Evolutionary conservation across 2,329 filamentous ascomycete species (phyloP).

Genomic region (Hirsutella thompsonii): DNA sequence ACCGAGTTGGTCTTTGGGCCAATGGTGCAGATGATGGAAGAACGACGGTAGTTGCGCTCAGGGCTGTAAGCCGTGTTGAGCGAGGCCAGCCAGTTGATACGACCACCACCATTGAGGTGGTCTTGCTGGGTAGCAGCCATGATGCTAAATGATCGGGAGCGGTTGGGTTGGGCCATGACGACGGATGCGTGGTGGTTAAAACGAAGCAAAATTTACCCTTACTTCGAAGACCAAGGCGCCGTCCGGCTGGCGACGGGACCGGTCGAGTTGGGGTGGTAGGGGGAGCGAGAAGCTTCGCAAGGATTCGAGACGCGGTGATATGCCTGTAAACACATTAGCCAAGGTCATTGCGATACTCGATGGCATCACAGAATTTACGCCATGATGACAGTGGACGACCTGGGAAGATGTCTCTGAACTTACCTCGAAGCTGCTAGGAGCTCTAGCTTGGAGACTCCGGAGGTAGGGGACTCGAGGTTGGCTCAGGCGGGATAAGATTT

Average conservation of each 20-base stretch:
- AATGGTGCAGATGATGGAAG: slow-evolving; percentile 98
- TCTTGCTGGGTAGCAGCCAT: slow-evolving; percentile 62
- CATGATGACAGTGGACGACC: no score
- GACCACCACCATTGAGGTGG: slow-evolving; percentile 67
- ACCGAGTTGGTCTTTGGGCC: slow-evolving; percentile 98
- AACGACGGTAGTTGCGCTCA: slow-evolving; percentile 82
- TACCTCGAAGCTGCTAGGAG: neutral
- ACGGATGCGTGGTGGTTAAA: slow-evolving; percentile 2
- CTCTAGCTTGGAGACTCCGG: neutral
- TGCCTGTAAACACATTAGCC: no score
- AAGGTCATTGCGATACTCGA: no score
- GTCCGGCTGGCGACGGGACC: neutral
- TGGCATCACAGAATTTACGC: no score
- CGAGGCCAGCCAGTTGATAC: slow-evolving; percentile 50
- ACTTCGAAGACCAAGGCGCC: neutral
- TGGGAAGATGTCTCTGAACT: neutral
- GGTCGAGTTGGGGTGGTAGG: neutral
- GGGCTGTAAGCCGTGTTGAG: slow-evolving; percentile 86
- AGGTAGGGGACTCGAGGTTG: neutral
- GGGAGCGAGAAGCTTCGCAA: neutral
- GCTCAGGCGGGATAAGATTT: neutral
- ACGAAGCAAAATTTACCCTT: slow-evolving; percentile 1
- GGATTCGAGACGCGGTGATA: no score
- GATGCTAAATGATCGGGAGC: slow-evolving; percentile 23
- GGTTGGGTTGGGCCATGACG: slow-evolving; percentile 19